These are phyloP conservation scores for Simmondsia chinensis DNA, from an alignment of 148 eudicot species.

Conservation along the genomic window DNA sequence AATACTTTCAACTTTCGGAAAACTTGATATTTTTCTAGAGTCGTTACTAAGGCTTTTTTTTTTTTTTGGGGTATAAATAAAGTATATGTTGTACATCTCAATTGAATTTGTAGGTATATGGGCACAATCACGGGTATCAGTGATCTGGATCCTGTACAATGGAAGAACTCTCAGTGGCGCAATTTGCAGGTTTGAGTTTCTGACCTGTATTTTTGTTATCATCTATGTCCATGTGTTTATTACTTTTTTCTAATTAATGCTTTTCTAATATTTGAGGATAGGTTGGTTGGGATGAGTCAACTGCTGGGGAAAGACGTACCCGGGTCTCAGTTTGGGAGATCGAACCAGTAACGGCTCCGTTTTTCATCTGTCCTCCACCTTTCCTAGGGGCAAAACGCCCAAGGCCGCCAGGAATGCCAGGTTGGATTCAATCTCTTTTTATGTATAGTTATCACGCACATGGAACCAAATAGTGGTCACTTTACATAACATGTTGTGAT, in stretches of 20 bases:
- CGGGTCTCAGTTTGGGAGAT: constrained; percentile 97
- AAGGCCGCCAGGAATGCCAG: constrained; percentile 85
- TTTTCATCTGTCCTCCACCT: constrained; percentile 91
- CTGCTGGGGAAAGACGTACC: constrained; percentile 88
- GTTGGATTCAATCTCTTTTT: too few relatives aligned
- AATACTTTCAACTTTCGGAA: too few relatives aligned
- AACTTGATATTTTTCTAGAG: not conserved
- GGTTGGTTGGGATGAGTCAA: constrained; percentile 99
- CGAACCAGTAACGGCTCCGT: constrained; percentile 95
- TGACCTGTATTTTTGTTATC: not conserved
- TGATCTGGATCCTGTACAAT: constrained; percentile 80
- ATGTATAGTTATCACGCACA: too few relatives aligned
- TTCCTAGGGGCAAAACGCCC: constrained; percentile 78
- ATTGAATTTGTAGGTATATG: constrained; percentile 66
- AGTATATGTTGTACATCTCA: not conserved
- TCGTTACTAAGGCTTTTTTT: not conserved
- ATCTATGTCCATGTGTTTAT: not conserved
- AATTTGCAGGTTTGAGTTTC: constrained; percentile 70
- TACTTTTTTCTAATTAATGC: not conserved
- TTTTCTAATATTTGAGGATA: constrained; percentile 13
- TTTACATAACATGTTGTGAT: too few relatives aligned
- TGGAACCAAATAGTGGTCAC: too few relatives aligned
- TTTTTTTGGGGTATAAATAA: not conserved
- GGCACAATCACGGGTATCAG: constrained; percentile 92
- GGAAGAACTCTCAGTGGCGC: constrained; percentile 99